Percentiles rank a stretch among this genome's conserved stretches.
These are phyloP conservation scores for Micromonas commoda DNA, from an alignment of 139 green algal genomes.

Conservation along the genomic window DNA sequence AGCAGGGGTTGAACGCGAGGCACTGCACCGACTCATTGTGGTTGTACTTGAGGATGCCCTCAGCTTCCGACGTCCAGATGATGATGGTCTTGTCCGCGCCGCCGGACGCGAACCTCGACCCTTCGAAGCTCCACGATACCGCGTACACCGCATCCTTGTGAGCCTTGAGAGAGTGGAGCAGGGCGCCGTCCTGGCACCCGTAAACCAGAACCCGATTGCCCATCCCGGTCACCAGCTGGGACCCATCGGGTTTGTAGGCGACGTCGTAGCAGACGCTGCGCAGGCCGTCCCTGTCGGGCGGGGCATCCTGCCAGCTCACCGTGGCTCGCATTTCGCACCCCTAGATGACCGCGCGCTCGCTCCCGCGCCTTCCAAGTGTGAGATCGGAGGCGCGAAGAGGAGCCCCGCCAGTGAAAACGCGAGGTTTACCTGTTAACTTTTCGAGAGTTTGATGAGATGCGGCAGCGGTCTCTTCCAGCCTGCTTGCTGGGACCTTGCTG, in stretches of 20 bases:
- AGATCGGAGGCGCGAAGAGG: too few species aligned
- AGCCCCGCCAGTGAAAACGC: too few species aligned
- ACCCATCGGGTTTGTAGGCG: slow-evolving; percentile 68
- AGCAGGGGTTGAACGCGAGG: slow-evolving; percentile 66
- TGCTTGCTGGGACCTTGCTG: too few species aligned
- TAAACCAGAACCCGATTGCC: slow-evolving; percentile 69
- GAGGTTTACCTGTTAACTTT: too few species aligned
- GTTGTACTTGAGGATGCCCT: slow-evolving; percentile 76
- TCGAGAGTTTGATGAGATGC: too few species aligned
- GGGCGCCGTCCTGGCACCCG: slow-evolving; percentile 60
- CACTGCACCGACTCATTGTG: slow-evolving; percentile 71
- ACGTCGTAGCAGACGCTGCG: slow-evolving; percentile 67
- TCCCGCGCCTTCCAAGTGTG: too few species aligned
- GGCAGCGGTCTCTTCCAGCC: too few species aligned
- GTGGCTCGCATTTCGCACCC: too few species aligned
- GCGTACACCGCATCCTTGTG: slow-evolving; percentile 68
- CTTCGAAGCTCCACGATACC: slow-evolving; percentile 66
- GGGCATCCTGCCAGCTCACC: too few species aligned
- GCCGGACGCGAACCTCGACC: slow-evolving; percentile 70
- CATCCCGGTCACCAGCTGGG: slow-evolving; percentile 62
- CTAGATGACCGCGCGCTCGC: too few species aligned
- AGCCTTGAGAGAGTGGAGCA: slow-evolving; percentile 63
- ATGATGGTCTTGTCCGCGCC: slow-evolving; percentile 79
- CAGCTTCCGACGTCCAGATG: slow-evolving; percentile 71
- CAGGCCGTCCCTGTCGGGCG: slow-evolving; percentile 70